Base-by-base conservation (phyloP, 116 monocot species). In the Cymodocea nodosa region DNA sequence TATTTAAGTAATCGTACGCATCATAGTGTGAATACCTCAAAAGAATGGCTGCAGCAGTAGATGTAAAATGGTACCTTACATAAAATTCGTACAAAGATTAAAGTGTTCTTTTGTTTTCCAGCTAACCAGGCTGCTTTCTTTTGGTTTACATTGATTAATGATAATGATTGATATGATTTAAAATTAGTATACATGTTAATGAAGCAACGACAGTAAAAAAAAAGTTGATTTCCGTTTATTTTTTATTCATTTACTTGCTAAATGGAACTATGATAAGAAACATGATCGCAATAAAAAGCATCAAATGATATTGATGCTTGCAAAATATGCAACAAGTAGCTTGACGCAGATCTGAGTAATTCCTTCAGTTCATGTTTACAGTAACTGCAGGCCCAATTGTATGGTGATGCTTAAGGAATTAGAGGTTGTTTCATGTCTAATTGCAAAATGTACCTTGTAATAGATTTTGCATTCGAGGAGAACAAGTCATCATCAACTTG, bases 361-460 rank as follows among this genome's bases (percentile, higher is more conserved):
- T 54, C 16, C 6, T 16, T 18, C 3, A n/a, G 19, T 54, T 16
- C 19, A 54, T 54, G 19, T 54, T n/a, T 54, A 16, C 19, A 30
- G 30, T 3, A 30, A 30, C 30, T 30, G 3, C 30, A 30, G 3
- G 30, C 3, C 30, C 30, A 30, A 30, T 30, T 30, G 30, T 30
- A 1, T 30, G 30, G 30, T 30, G 30, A 30, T 30, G 3, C 3
- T 30, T 30, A 30, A 30, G 30, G 30, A 30, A 30, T 30, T 30
- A 30, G 30, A 30, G 30, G 30, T 30, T 30, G 30, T 30, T 30
- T 30, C 18, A 2, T 18, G 54, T 53, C 15, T 17, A 15, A 15
- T 2, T 60, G 24, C 35, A 25, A 60, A 12, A 0, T 22, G 22
- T 68, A 86, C 85, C 80, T 79, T 67, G 69, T 61, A 65, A 54